Conservation (phyloP, 1,284 basidiomycete genomes). For the Erythrobasidium hasegawianum region DNA sequence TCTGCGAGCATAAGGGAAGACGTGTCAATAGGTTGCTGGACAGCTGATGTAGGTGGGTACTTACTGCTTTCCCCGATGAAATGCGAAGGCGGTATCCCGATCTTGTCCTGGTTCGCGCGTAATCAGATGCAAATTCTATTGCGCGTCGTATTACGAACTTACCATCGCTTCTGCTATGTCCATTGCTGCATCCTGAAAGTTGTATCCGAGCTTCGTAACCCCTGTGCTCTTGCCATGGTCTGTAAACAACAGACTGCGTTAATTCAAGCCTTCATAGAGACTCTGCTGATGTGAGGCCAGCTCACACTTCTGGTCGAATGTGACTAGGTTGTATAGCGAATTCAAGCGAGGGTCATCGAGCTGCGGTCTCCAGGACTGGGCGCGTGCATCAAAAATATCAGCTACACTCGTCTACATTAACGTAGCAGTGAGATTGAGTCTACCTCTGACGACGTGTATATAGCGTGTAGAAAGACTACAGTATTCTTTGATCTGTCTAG, state of each 20-base stretch:
- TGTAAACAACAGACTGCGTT: neutral
- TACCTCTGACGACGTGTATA: slow-evolving; percentile 22
- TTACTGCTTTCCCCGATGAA: neutral
- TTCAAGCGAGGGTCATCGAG: slow-evolving; percentile 28
- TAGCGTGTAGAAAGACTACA: slow-evolving; percentile 27
- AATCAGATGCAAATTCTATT: too few relatives aligned
- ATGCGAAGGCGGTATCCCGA: neutral
- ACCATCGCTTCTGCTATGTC: neutral
- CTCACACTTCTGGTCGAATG: slow-evolving; percentile 17
- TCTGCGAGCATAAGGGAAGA: neutral
- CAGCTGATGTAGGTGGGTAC: too few relatives aligned
- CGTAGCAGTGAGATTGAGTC: neutral
- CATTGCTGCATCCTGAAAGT: slow-evolving; percentile 1
- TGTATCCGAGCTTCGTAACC: neutral
- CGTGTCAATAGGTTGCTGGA: too few relatives aligned
- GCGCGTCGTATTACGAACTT: too few relatives aligned
- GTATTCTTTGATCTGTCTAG: slow-evolving; percentile 14
- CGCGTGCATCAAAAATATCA: too few relatives aligned
- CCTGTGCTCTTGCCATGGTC: slow-evolving; percentile 1
- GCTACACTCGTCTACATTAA: too few relatives aligned
- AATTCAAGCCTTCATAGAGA: too few relatives aligned
- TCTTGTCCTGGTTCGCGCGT: neutral
- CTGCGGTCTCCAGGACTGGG: slow-evolving; percentile 18
- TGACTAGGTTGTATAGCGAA: slow-evolving; percentile 27
- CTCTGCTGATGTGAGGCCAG: too few relatives aligned